A percentile compares a stretch with the other conserved stretches of the same genome.
Evolutionary conservation across 305 asterid genomes (phyloP).

Genomic region (Euphrasia arctica): DNA sequence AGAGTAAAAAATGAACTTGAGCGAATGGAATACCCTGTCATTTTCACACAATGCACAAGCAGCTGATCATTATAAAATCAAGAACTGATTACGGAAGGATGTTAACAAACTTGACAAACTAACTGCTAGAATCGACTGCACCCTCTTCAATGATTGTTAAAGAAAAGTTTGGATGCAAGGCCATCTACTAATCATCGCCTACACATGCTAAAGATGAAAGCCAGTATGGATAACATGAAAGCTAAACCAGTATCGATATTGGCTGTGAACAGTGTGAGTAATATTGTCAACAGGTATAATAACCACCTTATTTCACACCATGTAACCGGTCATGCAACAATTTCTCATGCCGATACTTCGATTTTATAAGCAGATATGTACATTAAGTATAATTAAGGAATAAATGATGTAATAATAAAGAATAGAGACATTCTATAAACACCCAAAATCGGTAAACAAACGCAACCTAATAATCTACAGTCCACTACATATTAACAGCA

Average conservation of each 20-base stretch:
- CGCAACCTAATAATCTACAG: neutral
- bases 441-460: neutral
- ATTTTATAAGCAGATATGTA: neutral
- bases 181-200: too few relatives aligned
- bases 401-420: too few relatives aligned
- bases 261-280: neutral
- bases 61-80: neutral
- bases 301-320: neutral
- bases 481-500: neutral
- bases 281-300: neutral
- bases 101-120: neutral
- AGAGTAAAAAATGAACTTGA: too few relatives aligned
- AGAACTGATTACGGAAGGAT: neutral
- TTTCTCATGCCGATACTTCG: conserved; percentile 4
- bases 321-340: neutral
- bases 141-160: neutral
- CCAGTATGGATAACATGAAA: neutral
- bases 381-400: neutral
- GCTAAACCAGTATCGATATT: neutral
- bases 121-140: too few relatives aligned
- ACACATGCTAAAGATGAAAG: too few relatives aligned
- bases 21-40: too few relatives aligned
- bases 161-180: too few relatives aligned
- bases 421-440: neutral
- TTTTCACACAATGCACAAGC: too few relatives aligned